Conservation (phyloP, 257 asterid genomes). For the Catharanthus roseus region DNA sequence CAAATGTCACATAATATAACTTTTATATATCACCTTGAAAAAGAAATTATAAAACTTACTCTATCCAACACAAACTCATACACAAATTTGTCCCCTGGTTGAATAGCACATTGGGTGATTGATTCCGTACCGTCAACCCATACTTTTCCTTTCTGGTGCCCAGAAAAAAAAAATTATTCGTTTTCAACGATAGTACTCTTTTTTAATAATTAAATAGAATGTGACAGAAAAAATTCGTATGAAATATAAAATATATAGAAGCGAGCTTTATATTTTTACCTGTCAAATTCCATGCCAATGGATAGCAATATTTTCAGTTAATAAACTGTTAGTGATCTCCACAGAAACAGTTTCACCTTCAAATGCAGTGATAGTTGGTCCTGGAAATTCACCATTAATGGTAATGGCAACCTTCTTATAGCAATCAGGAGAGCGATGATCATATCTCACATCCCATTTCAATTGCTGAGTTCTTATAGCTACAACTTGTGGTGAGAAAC, state of each 20-base stretch:
- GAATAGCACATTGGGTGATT: constrained; percentile 63
- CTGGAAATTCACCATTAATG: constrained; percentile 72
- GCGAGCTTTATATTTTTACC: constrained; percentile 23
- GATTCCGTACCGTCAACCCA: constrained; percentile 87
- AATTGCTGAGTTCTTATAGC: not conserved
- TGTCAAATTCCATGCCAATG: constrained; percentile 99
- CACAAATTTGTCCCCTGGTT: constrained; percentile 28
- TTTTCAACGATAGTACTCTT: no score
- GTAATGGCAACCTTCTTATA: constrained; percentile 56
- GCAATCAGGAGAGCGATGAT: constrained; percentile 73
- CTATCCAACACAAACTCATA: constrained; percentile 65
- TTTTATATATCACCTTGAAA: no score
- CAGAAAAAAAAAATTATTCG: no score
- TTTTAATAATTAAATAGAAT: no score
- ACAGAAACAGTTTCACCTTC: constrained; percentile 76
- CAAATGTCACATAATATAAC: no score
- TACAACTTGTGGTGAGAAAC: not conserved
- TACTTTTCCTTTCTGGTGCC: constrained; percentile 57
- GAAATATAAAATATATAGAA: no score
- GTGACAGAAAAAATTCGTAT: no score
- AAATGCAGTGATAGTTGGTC: constrained; percentile 64
- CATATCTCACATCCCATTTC: constrained; percentile 78
- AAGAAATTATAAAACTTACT: constrained; percentile 24
- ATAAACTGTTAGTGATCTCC: constrained; percentile 57
- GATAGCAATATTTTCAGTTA: constrained; percentile 71